Evolutionary conservation across 768 basidiomycete species (phyloP), one percentile per base, ranked within the genome.

Genomic region (Tylopilus felleus): DNA sequence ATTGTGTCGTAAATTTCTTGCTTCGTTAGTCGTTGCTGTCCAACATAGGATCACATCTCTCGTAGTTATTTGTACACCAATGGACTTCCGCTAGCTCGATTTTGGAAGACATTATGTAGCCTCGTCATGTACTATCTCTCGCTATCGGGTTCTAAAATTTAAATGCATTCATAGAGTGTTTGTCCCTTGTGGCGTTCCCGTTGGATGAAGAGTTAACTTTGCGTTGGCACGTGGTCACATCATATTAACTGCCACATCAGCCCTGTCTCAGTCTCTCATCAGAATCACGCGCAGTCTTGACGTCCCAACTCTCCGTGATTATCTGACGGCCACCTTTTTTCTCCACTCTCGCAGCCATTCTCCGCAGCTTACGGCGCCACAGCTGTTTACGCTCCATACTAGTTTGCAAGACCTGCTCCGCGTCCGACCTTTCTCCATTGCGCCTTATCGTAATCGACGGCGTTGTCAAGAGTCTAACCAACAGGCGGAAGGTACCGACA

Each of bases 51-150:
- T 38, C 38, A 38, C 38, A 17, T 65, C 41, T 58, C 51, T 62
- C 47, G 59, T 69, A 62, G 69, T 62, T 69, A 62, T 48, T 38
- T 69, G 67, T 69, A 69, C 62, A 67, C 58, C 58, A 69, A 63
- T 52, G 65, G 65, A 67, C 67, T 56, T 62, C 62, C 53, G 39
- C 53, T 67, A 57, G 43, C 46, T 22, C 43, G 52, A 31, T 36
- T 47, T 52, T 45, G 58, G 62, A 66, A 66, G 59, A 66, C 55
- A 53, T 51, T 60, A 68, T 68, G 67, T 69, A 71, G 69, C 67
- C 62, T 57, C 57, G 35, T 52, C 53, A 57, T 51, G 67, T 68
- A 68, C 68, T 53, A 61, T 53, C 21, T 55, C 44, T 47, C 41
- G 52, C 46, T 63, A 39, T 59, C 57, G 49, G 57, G 52, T 49